Percentiles rank a stretch among this genome's conserved stretches.
These are phyloP conservation scores for Ehretia macrophylla DNA, from an alignment of 257 asterid species.

Conservation along the genomic window DNA sequence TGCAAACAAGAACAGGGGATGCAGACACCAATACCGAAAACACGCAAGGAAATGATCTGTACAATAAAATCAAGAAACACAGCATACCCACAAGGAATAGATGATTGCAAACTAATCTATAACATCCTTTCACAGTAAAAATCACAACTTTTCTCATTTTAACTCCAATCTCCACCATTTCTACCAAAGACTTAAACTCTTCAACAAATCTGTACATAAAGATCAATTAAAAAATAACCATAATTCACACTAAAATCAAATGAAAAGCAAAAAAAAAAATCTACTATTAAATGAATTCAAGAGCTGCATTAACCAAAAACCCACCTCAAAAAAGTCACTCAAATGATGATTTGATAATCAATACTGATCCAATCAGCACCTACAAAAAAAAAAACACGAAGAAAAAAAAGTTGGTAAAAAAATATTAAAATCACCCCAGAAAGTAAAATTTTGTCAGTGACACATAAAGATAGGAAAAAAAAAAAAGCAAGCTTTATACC, in stretches of 20 bases:
- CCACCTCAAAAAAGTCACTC: conserved; percentile 18
- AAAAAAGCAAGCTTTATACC: not conserved
- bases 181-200: conserved; percentile 11
- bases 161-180: conserved; percentile 47
- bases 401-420: conserved; percentile 6
- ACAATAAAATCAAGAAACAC: conserved; percentile 58
- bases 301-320: conserved; percentile 25
- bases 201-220: conserved; percentile 36
- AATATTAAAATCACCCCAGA: too few relatives aligned
- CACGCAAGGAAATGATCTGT: conserved; percentile 66
- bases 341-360: conserved; percentile 17
- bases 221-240: conserved; percentile 23
- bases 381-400: conserved; percentile 24
- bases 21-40: conserved; percentile 70
- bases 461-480: too few relatives aligned
- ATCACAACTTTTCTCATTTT: conserved; percentile 47
- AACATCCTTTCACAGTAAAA: conserved; percentile 43
- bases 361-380: conserved; percentile 26
- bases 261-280: conserved; percentile 16
- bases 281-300: not conserved
- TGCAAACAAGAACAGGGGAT: conserved; percentile 81
- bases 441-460: conserved; percentile 1
- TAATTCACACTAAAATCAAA: conserved; percentile 35
- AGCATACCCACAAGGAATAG: conserved; percentile 66
- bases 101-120: conserved; percentile 59